Base-by-base conservation (phyloP, 2,329 filamentous ascomycete species). In the Dothiorella sarmentorum region DNA sequence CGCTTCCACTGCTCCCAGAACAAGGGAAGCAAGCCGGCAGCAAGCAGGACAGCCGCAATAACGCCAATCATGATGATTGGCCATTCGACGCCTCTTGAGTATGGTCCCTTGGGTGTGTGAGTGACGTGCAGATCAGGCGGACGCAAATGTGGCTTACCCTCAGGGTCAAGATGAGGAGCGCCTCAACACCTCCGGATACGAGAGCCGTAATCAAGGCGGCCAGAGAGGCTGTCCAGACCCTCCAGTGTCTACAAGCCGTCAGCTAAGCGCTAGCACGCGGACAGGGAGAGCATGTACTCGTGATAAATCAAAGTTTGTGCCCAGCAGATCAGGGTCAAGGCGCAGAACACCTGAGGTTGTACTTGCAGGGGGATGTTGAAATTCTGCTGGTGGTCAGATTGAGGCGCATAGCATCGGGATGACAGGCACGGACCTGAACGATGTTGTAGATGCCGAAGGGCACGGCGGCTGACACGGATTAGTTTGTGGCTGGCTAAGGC, bases 1-100 rank as follows among this genome's bases (percentile, higher is more conserved):
- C 84, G 75, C 67, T 86, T 86, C 74, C 80, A 85, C 1, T 86
- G 72, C 66, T 87, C 85, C 58, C 79, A 79, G 63, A 85, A 87
- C 0, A 84, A 83, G 2, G 83, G 82, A 4, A 88, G 64, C 10
- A 87, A 70, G 0, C 85, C 85, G 2, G 73, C 67, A 2, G 78
- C 78, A 6, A 87, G 75, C 6, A 87, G 74, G 9, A 86, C 71
- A 2, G 82, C 78, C 1, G 84, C 83, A 26, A 83, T 67, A 22
- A 85, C 76, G 5, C 85, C 85, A 43, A 87, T 76, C 3, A 83
- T 71, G 26, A 81, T 70, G 56, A 83, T 76, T 0, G 84, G 82
- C 67, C 78, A 81, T 31, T 77, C 73, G 17, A 82, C 74, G 0
- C 84, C 84, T 15, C 72, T 72, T 5, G 73, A 68, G 61, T 86